Evolutionary conservation across 2,329 filamentous ascomycete species (phyloP).

Genomic region (Cercospora brassicicola): DNA sequence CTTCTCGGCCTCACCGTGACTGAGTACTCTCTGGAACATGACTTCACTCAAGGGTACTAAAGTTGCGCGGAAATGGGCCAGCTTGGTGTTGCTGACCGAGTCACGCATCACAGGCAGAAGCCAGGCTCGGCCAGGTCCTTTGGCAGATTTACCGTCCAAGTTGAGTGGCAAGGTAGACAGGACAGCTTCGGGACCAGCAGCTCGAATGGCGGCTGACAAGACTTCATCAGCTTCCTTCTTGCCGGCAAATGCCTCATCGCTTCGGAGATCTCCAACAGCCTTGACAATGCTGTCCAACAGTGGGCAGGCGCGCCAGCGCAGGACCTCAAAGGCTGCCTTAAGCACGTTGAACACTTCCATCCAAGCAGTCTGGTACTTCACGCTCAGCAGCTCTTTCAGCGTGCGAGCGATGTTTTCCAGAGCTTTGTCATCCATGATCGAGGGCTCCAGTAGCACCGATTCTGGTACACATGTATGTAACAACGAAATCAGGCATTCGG

Average conservation of each 20-base stretch:
- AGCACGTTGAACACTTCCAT: slow-evolving; percentile 90
- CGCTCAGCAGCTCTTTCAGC: slow-evolving; percentile 72
- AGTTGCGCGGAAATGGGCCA: slow-evolving; percentile 80
- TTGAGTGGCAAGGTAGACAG: slow-evolving; percentile 83
- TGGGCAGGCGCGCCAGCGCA: slow-evolving; percentile 81
- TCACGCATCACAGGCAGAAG: slow-evolving; percentile 88
- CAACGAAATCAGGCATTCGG: slow-evolving; percentile 92
- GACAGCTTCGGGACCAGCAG: slow-evolving; percentile 85
- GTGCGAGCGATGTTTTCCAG: slow-evolving; percentile 76
- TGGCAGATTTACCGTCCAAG: slow-evolving; percentile 67
- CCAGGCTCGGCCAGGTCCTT: slow-evolving; percentile 85
- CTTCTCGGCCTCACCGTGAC: slow-evolving; percentile 79
- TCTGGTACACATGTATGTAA: slow-evolving; percentile 85
- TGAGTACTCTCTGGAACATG: slow-evolving; percentile 84
- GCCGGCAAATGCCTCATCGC: slow-evolving; percentile 82
- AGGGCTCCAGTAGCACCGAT: slow-evolving; percentile 80
- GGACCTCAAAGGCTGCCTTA: slow-evolving; percentile 78
- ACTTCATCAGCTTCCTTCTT: slow-evolving; percentile 95
- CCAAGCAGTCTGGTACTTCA: slow-evolving; percentile 94
- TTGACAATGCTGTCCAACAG: slow-evolving; percentile 74
- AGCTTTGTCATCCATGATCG: slow-evolving; percentile 87
- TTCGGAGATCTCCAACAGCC: slow-evolving; percentile 80
- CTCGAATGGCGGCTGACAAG: slow-evolving; percentile 80
- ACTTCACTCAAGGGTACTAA: slow-evolving; percentile 85
- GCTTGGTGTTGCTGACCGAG: slow-evolving; percentile 81